Base-by-base conservation (phyloP, 2,329 filamentous ascomycete species). In the Aureobasidium melanogenum region DNA sequence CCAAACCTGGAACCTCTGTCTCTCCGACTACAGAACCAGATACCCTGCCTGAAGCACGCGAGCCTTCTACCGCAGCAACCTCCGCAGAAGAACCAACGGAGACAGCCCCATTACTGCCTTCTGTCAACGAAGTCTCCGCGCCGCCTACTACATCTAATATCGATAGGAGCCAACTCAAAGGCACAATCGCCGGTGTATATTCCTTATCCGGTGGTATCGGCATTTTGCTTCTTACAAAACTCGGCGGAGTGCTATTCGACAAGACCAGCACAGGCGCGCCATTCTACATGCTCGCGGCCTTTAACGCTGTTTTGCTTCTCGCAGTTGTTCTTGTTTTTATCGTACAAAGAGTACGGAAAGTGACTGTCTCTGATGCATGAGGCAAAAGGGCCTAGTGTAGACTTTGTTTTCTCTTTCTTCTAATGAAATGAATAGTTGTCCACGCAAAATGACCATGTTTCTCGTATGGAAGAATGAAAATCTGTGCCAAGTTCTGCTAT, bases 141-240 rank as follows among this genome's bases (percentile, higher is more conserved):
- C 32, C 41, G 15, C 15, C 22, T 12, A 30, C 55, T 17, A 6
- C 15, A 1, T 7, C 19, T 1, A 32, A 58, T 14, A 63, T 64
- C 22, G 69, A 67, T 48, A 66, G 69, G 8, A 63, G 79, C n/a
- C 76, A 83, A 48, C 82, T 97, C 58, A 97, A 97, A 76, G 94
- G 94, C 14, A 93, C 90, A 15, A 94, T 99, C 66, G 93, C 94
- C 0, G 94, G 94, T 2, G 87, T 97, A 0, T 99, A 99, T 74
- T 95, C 89, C 58, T 84, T 96, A 64, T 91, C 88, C 61, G 94
- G 94, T 12, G 94, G 93, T 15, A 88, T 86, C 0, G 94, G 92
- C 0, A 99, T 99, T 57, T 74, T 99, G 60, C 75, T 97, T 5
- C 81, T 99, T 17, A 97, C 94, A 0, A 99, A 99, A 75, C 73